Evolutionary conservation across 2,329 filamentous ascomycete genomes (phyloP), one percentile per base, ranked within the genome.

Genomic region (Botrytis porri): DNA sequence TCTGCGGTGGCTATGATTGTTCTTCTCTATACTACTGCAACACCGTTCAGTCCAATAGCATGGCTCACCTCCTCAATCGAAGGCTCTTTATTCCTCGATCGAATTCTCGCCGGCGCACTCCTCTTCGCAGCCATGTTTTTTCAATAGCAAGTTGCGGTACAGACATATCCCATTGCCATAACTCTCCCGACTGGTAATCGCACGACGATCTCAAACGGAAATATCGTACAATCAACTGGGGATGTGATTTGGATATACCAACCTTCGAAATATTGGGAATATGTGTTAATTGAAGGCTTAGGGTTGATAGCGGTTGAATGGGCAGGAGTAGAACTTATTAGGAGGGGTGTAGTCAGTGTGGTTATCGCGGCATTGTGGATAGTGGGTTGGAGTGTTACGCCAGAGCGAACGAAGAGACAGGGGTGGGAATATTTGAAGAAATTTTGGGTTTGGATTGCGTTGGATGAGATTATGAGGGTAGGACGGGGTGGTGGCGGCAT

Each of bases 381-480:
- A 1, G 59, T 77, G 37, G 76, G 77, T 2, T 77, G 75, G 74
- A 70, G 54, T 45, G 67, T 69, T 62, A 75, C 75, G 25, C 73
- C 75, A 20, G 29, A 69, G 59, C 73, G 72, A 14, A 63, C 39
- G 35, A 77, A 76, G 66, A 59, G 61, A 22, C 69, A 75, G 64
- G 73, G 70, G 14, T 75, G 71, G 74, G 74, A 75, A 59, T 71
- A 75, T 35, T 45, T 75, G 63, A 75, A 76, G 70, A 77, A 64
- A 73, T 62, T 77, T 65, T 77, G 76, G 77, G 75, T 74, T 66
- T 74, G 73, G 71, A 75, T 78, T 73, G 76, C 75, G 48, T 72
- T 78, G 51, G 69, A 76, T 62, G 73, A 76, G 71, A 71, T 74
- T 10, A 74, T 70, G 45, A 67, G 57, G 59, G 57, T 75, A 4